Conservation (phyloP, 2,329 filamentous ascomycete species). For the Monosporascus cannonballus region DNA sequence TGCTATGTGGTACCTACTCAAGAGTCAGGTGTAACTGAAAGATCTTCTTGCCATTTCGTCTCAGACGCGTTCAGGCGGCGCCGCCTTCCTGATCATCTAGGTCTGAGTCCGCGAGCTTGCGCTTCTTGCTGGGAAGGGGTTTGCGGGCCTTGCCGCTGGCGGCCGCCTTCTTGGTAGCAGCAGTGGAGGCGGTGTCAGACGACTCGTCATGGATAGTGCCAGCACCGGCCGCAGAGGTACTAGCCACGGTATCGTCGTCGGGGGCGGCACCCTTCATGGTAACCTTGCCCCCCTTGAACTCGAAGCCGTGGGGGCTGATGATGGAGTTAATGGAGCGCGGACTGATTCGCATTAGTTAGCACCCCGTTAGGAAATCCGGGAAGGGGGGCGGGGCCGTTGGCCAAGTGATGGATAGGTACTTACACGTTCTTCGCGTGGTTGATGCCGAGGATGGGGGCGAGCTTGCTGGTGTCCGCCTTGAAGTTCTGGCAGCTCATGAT, state of each 20-base stretch:
- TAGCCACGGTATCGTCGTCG: background rate
- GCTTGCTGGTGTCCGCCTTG: background rate
- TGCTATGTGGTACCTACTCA: no score
- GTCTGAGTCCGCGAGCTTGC: background rate
- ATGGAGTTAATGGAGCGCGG: slow-evolving; percentile 4
- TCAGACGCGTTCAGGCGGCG: background rate
- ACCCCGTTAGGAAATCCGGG: background rate
- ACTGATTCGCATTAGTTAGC: background rate
- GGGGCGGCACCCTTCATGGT: background rate
- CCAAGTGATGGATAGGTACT: background rate
- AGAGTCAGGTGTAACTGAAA: no score
- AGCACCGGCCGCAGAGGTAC: no score
- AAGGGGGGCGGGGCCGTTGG: no score
- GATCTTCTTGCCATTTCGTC: no score
- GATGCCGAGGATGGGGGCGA: background rate
- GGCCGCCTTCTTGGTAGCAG: background rate
- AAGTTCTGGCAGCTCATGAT: slow-evolving; percentile 3
- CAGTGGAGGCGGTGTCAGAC: background rate
- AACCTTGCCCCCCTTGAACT: slow-evolving; percentile 4
- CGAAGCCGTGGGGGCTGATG: slow-evolving; percentile 2
- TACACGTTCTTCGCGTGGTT: slow-evolving; percentile 4
- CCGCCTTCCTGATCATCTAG: background rate
- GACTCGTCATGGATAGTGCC: background rate
- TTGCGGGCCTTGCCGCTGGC: background rate
- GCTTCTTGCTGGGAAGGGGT: background rate